These are phyloP conservation scores for Globisporangium heterothallicum DNA, from an alignment of 352 stramenopile genomes.

Conservation along the genomic window DNA sequence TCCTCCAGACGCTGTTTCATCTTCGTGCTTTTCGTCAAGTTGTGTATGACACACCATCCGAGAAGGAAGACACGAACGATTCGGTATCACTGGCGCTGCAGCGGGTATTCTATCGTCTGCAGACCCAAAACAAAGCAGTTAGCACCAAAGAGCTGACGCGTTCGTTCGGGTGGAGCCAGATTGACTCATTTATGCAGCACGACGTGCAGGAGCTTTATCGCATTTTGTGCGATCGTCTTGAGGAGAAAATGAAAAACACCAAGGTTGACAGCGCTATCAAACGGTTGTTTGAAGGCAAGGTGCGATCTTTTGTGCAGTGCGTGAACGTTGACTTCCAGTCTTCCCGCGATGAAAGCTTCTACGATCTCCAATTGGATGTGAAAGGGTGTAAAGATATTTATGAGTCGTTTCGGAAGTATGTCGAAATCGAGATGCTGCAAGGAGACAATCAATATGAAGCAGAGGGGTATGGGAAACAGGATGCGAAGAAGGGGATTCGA, in stretches of 20 bases:
- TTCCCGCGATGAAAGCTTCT: conserved; percentile 87
- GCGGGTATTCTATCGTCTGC: conserved; percentile 80
- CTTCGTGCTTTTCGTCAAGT: conserved; percentile 80
- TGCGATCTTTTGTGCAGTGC: conserved; percentile 88
- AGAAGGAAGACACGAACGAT: conserved; percentile 76
- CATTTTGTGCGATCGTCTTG: conserved; percentile 88
- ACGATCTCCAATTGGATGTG: conserved; percentile 91
- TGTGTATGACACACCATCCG: conserved; percentile 78
- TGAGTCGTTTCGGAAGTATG: conserved; percentile 89
- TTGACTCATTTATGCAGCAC: conserved; percentile 92
- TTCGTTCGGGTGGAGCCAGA: conserved; percentile 90
- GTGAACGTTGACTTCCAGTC: conserved; percentile 89
- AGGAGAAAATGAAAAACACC: conserved; percentile 92
- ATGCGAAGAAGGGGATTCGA: conserved; percentile 83
- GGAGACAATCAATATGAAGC: conserved; percentile 93
- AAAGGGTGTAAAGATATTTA: conserved; percentile 89
- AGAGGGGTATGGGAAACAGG: conserved; percentile 85
- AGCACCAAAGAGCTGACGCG: conserved; percentile 91
- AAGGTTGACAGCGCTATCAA: conserved; percentile 74
- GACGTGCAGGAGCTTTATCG: conserved; percentile 90
- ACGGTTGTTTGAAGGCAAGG: conserved; percentile 87
- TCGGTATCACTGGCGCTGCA: conserved; percentile 81
- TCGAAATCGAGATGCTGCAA: conserved; percentile 90
- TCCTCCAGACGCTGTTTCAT: conserved; percentile 91
- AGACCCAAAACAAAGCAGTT: conserved; percentile 70